Percentiles rank a stretch among this genome's conserved stretches.
These are phyloP conservation scores for Botryosphaeria dothidea DNA, from an alignment of 2,329 filamentous ascomycete species.

Conservation along the genomic window DNA sequence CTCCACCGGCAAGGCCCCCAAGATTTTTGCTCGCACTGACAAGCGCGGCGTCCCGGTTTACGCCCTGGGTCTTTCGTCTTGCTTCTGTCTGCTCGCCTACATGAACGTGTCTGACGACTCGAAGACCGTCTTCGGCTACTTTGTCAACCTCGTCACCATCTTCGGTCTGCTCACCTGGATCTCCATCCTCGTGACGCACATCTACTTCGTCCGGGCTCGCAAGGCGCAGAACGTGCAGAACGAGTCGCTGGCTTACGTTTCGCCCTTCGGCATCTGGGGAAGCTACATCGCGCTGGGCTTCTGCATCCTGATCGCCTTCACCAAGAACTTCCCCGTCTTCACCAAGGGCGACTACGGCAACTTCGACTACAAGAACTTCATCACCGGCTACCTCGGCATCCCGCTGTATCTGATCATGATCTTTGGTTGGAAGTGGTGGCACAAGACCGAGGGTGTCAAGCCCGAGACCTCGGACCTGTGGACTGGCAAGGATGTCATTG, in stretches of 20 bases:
- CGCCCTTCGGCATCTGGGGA: slow-evolving; percentile 71
- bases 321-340: slow-evolving; percentile 82
- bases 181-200: slow-evolving; percentile 51
- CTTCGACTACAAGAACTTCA: slow-evolving; percentile 73
- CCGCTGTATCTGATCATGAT: slow-evolving; percentile 71
- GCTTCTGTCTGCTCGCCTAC: slow-evolving; percentile 68
- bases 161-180: slow-evolving; percentile 50
- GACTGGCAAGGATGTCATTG: slow-evolving; percentile 71
- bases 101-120: slow-evolving; percentile 41
- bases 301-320: slow-evolving; percentile 72
- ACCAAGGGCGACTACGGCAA: slow-evolving; percentile 61
- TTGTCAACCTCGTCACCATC: slow-evolving; percentile 48
- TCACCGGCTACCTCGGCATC: slow-evolving; percentile 76
- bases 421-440: slow-evolving; percentile 65
- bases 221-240: slow-evolving; percentile 48
- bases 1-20: slow-evolving; percentile 69
- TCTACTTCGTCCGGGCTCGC: slow-evolving; percentile 50
- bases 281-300: slow-evolving; percentile 68
- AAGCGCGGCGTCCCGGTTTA: slow-evolving; percentile 69
- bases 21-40: slow-evolving; percentile 71
- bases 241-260: slow-evolving; percentile 55
- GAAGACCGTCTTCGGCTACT: slow-evolving; percentile 48
- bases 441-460: slow-evolving; percentile 56
- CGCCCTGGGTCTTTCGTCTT: slow-evolving; percentile 61
- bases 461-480: slow-evolving; percentile 67